Conservation (phyloP, 805 yeast species). For the Sugiyamaella smithiae region DNA sequence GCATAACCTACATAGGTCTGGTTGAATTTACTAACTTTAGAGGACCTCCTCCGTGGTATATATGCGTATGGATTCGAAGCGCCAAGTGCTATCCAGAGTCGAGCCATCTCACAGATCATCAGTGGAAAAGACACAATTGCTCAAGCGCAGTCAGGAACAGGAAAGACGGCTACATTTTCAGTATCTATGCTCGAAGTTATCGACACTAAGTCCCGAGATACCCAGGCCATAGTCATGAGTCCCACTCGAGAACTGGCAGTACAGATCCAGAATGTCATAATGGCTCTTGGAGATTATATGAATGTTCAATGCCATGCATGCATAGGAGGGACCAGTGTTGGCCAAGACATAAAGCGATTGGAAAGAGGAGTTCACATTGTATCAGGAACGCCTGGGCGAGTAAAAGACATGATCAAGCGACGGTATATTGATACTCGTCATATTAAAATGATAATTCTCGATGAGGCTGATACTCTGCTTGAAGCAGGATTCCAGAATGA, state of each 20-base stretch:
- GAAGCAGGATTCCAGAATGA: conserved; percentile 92
- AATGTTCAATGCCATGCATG: conserved; percentile 92
- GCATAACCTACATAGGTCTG: background rate
- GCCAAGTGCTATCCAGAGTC: conserved; percentile 78
- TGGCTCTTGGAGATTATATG: conserved; percentile 87
- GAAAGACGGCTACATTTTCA: conserved; percentile 85
- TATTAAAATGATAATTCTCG: conserved; percentile 91
- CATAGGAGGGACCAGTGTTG: conserved; percentile 92
- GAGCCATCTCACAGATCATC: conserved; percentile 77
- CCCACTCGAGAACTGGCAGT: conserved; percentile 97
- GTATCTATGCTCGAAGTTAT: conserved; percentile 60
- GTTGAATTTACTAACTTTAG: conserved; percentile 1
- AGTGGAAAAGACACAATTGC: conserved; percentile 73
- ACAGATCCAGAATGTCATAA: conserved; percentile 92
- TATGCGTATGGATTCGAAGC: conserved; percentile 79
- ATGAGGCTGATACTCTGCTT: conserved; percentile 98
- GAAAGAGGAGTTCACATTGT: conserved; percentile 87
- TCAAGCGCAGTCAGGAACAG: conserved; percentile 89
- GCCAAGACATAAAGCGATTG: conserved; percentile 83
- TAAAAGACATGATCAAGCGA: conserved; percentile 91
- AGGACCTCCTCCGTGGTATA: conserved; percentile 46
- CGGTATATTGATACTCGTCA: conserved; percentile 76
- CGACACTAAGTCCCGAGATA: conserved; percentile 66
- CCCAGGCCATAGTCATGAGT: conserved; percentile 92
- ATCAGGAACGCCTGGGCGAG: conserved; percentile 98